Evolutionary conservation across 345 rosid species (phyloP).

Genomic region (Eutrema heterophyllum): DNA sequence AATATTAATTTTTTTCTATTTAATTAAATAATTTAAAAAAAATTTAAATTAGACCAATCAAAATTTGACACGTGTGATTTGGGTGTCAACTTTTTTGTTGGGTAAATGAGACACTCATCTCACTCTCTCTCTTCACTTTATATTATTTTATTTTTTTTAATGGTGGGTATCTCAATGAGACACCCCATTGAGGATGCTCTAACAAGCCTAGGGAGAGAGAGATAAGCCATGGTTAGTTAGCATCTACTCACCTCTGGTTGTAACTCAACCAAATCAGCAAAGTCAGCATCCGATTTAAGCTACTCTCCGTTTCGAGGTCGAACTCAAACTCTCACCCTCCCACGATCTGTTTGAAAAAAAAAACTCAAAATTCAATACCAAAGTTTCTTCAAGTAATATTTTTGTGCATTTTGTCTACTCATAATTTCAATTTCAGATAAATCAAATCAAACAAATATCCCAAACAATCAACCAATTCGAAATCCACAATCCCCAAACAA

Average conservation of each 20-base stretch:
- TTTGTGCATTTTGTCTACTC: not conserved
- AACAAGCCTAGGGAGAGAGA: not conserved
- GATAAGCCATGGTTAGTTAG: not conserved
- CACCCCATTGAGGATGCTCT: too few relatives aligned
- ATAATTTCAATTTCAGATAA: not conserved
- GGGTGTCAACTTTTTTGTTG: too few relatives aligned
- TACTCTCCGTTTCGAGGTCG: constrained; percentile 75
- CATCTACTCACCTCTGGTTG: constrained; percentile 69
- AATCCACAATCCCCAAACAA: not conserved
- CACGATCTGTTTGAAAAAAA: constrained; percentile 48
- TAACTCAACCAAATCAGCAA: constrained; percentile 75
- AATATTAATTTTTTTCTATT: too few relatives aligned
- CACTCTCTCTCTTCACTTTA: too few relatives aligned
- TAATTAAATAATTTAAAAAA: too few relatives aligned
- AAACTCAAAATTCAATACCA: not conserved
- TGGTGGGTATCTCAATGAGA: too few relatives aligned
- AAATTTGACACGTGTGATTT: too few relatives aligned
- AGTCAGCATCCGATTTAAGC: constrained; percentile 73
- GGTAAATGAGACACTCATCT: too few relatives aligned
- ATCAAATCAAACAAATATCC: not conserved
- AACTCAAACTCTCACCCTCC: constrained; percentile 84
- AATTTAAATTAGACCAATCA: too few relatives aligned
- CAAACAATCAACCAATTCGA: not conserved
- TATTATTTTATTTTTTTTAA: too few relatives aligned
- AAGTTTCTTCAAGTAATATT: not conserved